These are phyloP conservation scores for Aspergillus steynii DNA, from an alignment of 495 filamentous ascomycete species.

Conservation along the genomic window DNA sequence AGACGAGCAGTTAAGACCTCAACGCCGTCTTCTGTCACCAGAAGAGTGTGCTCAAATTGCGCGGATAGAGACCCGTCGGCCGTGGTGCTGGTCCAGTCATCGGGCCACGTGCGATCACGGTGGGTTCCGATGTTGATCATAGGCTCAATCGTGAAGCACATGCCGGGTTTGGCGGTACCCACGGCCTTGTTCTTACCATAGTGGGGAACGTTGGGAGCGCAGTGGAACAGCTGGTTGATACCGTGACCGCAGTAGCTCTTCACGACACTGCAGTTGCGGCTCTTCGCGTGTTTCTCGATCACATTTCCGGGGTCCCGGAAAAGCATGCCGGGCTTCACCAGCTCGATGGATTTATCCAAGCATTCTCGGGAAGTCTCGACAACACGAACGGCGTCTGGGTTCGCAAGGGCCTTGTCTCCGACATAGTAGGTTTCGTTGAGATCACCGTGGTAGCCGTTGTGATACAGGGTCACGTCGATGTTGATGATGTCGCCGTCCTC, in stretches of 20 bases:
- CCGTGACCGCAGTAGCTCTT: conserved; percentile 90
- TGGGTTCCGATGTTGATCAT: conserved; percentile 86
- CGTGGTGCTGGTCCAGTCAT: conserved; percentile 87
- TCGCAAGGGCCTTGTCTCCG: conserved; percentile 69
- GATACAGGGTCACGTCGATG: conserved; percentile 85
- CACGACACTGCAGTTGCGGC: conserved; percentile 75
- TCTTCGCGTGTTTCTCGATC: conserved; percentile 85
- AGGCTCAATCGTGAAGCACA: conserved; percentile 93
- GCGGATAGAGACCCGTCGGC: conserved; percentile 79
- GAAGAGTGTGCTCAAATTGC: conserved; percentile 91
- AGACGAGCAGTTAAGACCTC: conserved; percentile 88
- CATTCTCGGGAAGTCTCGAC: conserved; percentile 82
- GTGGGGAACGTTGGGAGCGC: conserved; percentile 81
- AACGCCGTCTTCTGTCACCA: conserved; percentile 92
- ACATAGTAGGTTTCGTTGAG: conserved; percentile 94
- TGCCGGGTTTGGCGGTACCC: conserved; percentile 79
- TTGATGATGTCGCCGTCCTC: conserved; percentile 88
- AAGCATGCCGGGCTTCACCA: conserved; percentile 83
- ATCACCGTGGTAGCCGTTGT: conserved; percentile 85
- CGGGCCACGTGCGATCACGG: conserved; percentile 83
- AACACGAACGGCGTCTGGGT: conserved; percentile 79
- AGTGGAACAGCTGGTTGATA: conserved; percentile 83
- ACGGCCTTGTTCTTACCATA: conserved; percentile 92
- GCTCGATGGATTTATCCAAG: conserved; percentile 76
- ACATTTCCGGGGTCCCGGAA: conserved; percentile 82